Base-by-base conservation (phyloP, 2,329 filamentous ascomycete species). In the Hypoxylon sp. region DNA sequence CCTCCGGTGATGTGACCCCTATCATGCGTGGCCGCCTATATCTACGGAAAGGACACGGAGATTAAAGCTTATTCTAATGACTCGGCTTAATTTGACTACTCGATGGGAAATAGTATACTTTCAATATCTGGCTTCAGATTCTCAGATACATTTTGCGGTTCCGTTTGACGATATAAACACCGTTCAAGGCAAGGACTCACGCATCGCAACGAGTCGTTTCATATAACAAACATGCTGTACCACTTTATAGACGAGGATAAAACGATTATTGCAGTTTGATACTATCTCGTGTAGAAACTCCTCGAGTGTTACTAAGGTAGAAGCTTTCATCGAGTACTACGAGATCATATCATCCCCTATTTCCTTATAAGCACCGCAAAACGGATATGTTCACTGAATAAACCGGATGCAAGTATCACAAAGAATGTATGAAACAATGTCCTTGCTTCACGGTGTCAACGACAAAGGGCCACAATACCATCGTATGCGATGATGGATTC, bases 391-490 rank as follows among this genome's bases (percentile, higher is more conserved):
- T 52, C 48, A 45, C 30, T 30, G n/a, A 43, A 13, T 14, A 38
- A 17, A 11, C 9, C 2, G 9, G 2, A 53, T 5, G 38, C 36
- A 38, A 9, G 11, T 17, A 21, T 25, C 23, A 13, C n/a, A 17
- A 49, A 63, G 48, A 43, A 51, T 25, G 13, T 57, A 23, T 30
- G n/a, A 30, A 21, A 59, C 55, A 52, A 53, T 52, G 21, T 9
- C 23, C 5, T 14, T 5, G 36, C 28, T 57, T 19, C 32, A 32
- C 13, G 48, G 10, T 9, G 2, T 46, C 10, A 6, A 46, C 25
- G 23, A 63, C 53, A 63, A 58, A 63, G 52, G 36, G 21, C 45
- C 7, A 14, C 19, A 19, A 21, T 23, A 46, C 30, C 17, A 19
- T 45, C 53, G 28, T 48, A 57, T 52, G 38, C 53, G 6, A 52